These are phyloP conservation scores for Penicillium janthinellum DNA, from an alignment of 2,329 filamentous ascomycete species.

Conservation along the genomic window DNA sequence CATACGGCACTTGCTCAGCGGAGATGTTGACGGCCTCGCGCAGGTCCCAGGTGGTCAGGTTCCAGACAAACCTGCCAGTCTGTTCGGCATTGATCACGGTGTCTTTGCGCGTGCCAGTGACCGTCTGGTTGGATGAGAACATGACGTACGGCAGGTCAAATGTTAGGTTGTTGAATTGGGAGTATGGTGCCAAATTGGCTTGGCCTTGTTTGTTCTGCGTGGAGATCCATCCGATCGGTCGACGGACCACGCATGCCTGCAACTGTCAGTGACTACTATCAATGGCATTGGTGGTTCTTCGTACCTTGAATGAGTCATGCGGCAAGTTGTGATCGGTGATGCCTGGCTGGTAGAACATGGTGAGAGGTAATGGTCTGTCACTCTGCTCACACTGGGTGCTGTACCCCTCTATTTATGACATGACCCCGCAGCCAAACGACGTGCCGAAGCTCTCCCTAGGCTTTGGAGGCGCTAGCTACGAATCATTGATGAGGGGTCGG, in stretches of 20 bases:
- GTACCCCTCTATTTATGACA: neutral
- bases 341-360: slow-evolving; percentile 58
- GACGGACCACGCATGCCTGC: slow-evolving; percentile 57
- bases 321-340: slow-evolving; percentile 55
- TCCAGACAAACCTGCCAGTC: slow-evolving; percentile 62
- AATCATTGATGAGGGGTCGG: neutral
- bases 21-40: slow-evolving; percentile 59
- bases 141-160: slow-evolving; percentile 66
- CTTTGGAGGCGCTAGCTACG: neutral
- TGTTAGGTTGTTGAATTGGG: slow-evolving; percentile 65
- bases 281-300: neutral
- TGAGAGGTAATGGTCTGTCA: neutral
- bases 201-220: slow-evolving; percentile 52
- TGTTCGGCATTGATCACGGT: slow-evolving; percentile 59
- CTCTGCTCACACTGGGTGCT: neutral
- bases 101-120: slow-evolving; percentile 53
- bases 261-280: slow-evolving; percentile 49
- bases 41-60: slow-evolving; percentile 59
- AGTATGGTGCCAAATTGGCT: slow-evolving; percentile 62
- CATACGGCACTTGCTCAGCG: slow-evolving; percentile 53
- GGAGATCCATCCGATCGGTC: slow-evolving; percentile 66
- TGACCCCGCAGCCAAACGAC: neutral
- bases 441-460: neutral
- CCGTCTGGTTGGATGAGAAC: slow-evolving; percentile 62
- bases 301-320: slow-evolving; percentile 59